phyloP scores from a whole-genome alignment of 2,329 filamentous ascomycete species.

The Cytospora piceae region DNA sequence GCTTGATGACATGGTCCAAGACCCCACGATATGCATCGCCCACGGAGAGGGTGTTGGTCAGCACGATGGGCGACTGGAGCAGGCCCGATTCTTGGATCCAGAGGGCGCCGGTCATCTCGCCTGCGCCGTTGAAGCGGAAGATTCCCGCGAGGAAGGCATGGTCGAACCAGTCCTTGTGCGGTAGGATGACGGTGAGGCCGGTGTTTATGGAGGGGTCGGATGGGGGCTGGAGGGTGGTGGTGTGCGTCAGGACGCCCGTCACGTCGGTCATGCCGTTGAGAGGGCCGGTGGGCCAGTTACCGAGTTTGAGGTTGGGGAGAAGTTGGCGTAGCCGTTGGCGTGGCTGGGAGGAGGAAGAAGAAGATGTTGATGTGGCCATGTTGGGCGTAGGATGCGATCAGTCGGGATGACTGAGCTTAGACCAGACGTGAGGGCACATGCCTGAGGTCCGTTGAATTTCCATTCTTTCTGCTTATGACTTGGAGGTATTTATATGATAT shows the following conservation, averaged over 20 bases:
- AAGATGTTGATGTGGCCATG: slow-evolving; percentile 16
- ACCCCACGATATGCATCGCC: slow-evolving; percentile 63
- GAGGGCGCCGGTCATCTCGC: slow-evolving; percentile 64
- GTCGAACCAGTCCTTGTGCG: slow-evolving; percentile 48
- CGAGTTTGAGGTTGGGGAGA: slow-evolving; percentile 49
- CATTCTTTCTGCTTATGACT: too few relatives aligned
- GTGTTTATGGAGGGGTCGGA: slow-evolving; percentile 45
- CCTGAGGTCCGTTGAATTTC: too few relatives aligned
- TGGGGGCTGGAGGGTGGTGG: slow-evolving; percentile 45
- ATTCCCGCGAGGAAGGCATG: slow-evolving; percentile 52
- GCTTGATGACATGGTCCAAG: slow-evolving; percentile 56
- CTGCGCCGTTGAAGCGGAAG: slow-evolving; percentile 67
- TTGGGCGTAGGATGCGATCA: not conserved
- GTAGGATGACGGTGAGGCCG: slow-evolving; percentile 54
- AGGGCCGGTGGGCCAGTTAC: slow-evolving; percentile 47
- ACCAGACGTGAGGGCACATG: not conserved
- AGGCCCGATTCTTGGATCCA: slow-evolving; percentile 66
- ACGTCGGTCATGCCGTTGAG: slow-evolving; percentile 58
- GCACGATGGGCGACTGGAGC: slow-evolving; percentile 60
- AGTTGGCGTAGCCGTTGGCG: slow-evolving; percentile 47
- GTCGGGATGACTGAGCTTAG: too few relatives aligned
- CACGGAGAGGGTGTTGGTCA: slow-evolving; percentile 62
- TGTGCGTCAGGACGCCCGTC: slow-evolving; percentile 51
- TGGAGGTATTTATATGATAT: too few relatives aligned
- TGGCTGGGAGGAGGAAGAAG: slow-evolving; percentile 17